These are phyloP conservation scores for Candida cerambycidarum DNA, from an alignment of 805 yeast genomes.

Conservation along the genomic window DNA sequence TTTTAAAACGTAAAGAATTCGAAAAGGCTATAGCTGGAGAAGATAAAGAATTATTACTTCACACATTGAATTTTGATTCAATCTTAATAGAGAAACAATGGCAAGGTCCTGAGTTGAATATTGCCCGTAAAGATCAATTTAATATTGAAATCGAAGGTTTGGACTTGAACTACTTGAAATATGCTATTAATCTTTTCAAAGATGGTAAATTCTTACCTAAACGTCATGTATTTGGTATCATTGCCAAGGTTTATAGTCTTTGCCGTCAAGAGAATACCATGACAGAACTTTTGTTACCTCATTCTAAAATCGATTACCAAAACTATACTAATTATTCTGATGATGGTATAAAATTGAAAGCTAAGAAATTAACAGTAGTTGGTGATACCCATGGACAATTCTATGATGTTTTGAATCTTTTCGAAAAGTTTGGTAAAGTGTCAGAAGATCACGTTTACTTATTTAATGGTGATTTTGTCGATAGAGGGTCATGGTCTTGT, in stretches of 20 bases:
- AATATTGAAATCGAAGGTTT: constrained; percentile 37
- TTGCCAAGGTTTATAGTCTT: constrained; percentile 66
- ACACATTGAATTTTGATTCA: constrained; percentile 46
- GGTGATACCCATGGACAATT: constrained; percentile 99
- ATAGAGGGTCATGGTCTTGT: constrained; percentile 97
- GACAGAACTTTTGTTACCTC: constrained; percentile 61
- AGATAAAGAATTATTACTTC: constrained; percentile 52
- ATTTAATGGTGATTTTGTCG: constrained; percentile 97
- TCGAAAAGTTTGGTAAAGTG: constrained; percentile 72
- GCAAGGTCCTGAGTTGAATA: constrained; percentile 57
- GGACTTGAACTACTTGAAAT: constrained; percentile 56
- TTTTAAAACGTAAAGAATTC: constrained; percentile 73
- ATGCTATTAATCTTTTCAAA: constrained; percentile 70
- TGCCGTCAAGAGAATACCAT: constrained; percentile 68
- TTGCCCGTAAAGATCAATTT: constrained; percentile 20
- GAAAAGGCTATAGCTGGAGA: constrained; percentile 83
- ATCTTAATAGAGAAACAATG: constrained; percentile 53
- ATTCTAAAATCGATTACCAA: constrained; percentile 21
- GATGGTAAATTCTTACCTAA: constrained; percentile 74
- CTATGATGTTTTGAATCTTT: constrained; percentile 82
- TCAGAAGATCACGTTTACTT: constrained; percentile 66
- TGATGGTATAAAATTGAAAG: constrained; percentile 27
- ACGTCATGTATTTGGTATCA: constrained; percentile 77
- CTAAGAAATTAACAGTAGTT: constrained; percentile 72
- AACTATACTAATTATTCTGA: constrained; percentile 2